Conservation (phyloP, 495 filamentous ascomycete genomes). For the Xylaria flabelliformis region DNA sequence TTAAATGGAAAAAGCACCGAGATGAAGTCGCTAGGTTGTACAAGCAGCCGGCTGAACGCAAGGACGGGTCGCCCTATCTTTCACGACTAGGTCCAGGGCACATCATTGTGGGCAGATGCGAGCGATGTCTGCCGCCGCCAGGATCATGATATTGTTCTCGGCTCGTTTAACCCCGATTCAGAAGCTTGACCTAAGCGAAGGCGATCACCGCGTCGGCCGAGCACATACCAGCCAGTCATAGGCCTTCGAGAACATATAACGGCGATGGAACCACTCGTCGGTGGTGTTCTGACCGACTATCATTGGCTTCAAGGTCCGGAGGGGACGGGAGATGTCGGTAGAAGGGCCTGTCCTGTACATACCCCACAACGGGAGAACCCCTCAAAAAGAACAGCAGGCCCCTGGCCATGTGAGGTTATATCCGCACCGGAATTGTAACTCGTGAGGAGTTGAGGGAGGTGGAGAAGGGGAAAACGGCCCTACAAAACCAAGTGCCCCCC, state of each 20-base stretch:
- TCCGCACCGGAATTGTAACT: slow-evolving; percentile 27
- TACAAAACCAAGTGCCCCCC: slow-evolving; percentile 31
- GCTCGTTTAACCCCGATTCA: slow-evolving; percentile 25
- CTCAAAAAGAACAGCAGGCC: slow-evolving; percentile 31
- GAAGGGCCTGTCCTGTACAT: slow-evolving; percentile 25
- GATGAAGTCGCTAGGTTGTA: slow-evolving; percentile 28
- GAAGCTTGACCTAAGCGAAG: slow-evolving; percentile 30
- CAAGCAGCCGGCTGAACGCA: slow-evolving; percentile 27
- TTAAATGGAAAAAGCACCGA: slow-evolving; percentile 25
- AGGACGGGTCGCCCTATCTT: slow-evolving; percentile 27
- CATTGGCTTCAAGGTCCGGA: slow-evolving; percentile 29
- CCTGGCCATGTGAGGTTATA: slow-evolving; percentile 32
- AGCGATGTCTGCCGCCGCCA: slow-evolving; percentile 27
- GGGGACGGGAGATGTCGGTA: slow-evolving; percentile 32
- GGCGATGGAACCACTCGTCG: slow-evolving; percentile 24
- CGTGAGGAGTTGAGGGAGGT: slow-evolving; percentile 29
- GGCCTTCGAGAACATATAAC: slow-evolving; percentile 18
- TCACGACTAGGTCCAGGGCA: slow-evolving; percentile 7
- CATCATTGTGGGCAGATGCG: slow-evolving; percentile 26
- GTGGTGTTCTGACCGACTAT: slow-evolving; percentile 26
- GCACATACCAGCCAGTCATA: slow-evolving; percentile 26
- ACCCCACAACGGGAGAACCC: slow-evolving; percentile 32
- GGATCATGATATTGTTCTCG: slow-evolving; percentile 27
- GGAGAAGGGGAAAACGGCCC: slow-evolving; percentile 28
- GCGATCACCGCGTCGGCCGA: slow-evolving; percentile 27